These are phyloP conservation scores for Calonectria ilicicola DNA, from an alignment of 2,329 filamentous ascomycete genomes.

Conservation along the genomic window DNA sequence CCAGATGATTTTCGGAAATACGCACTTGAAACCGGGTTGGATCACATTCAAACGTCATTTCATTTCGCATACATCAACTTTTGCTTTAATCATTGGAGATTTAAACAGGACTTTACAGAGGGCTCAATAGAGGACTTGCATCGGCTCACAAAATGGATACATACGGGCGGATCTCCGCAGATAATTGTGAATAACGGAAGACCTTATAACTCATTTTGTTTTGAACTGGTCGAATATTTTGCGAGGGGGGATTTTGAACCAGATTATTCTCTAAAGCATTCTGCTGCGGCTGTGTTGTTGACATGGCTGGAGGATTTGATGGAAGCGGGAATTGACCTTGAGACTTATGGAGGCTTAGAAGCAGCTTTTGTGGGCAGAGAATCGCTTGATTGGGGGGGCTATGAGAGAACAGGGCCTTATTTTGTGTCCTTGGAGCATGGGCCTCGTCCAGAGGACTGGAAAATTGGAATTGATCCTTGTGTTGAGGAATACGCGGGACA, in stretches of 20 bases:
- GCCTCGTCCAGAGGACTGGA: slow-evolving; percentile 6
- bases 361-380: background rate
- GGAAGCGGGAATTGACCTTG: slow-evolving; percentile 15
- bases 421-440: slow-evolving; percentile 7
- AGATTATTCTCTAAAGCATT: background rate
- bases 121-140: background rate
- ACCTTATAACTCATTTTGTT: background rate
- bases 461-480: background rate
- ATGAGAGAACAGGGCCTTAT: background rate
- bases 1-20: background rate
- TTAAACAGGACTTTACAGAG: too few relatives aligned
- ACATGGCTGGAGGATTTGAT: slow-evolving; percentile 18
- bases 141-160: background rate
- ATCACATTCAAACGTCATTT: background rate
- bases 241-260: too few relatives aligned
- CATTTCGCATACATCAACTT: background rate
- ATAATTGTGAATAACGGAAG: background rate
- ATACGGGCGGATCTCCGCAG: background rate
- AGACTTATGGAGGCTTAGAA: slow-evolving; percentile 9
- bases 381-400: background rate
- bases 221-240: too few relatives aligned
- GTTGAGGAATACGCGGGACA: slow-evolving; percentile 7
- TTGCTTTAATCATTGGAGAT: background rate
- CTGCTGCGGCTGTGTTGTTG: background rate
- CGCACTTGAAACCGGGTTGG: background rate